A percentile compares a stretch with the other conserved stretches of the same genome.
Conservation (phyloP, 2,329 filamentous ascomycete genomes). For the Ambrosiella cleistominuta region DNA sequence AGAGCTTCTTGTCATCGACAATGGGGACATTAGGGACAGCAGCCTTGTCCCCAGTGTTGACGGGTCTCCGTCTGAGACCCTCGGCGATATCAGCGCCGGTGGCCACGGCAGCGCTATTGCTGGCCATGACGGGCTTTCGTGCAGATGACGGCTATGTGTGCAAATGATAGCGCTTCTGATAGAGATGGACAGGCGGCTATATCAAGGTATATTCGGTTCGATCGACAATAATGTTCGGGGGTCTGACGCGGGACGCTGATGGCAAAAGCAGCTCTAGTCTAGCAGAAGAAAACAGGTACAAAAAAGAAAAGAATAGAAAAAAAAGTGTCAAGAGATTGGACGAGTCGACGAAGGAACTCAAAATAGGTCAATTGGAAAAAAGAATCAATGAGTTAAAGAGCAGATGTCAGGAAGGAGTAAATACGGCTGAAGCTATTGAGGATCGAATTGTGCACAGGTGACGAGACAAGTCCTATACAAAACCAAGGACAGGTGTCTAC, state of each 20-base stretch:
- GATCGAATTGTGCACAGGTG: constrained; percentile 6
- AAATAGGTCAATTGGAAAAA: constrained; percentile 1
- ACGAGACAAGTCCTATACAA: constrained; percentile 5
- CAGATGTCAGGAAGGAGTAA: constrained; percentile 2
- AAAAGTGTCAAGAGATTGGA: constrained; percentile 13
- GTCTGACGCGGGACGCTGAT: background rate
- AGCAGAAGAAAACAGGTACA: constrained; percentile 7
- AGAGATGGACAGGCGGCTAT: background rate
- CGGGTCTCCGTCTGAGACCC: constrained; percentile 37
- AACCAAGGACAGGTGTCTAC: constrained; percentile 14
- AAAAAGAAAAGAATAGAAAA: constrained; percentile 8
- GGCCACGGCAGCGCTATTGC: constrained; percentile 36
- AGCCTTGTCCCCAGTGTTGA: constrained; percentile 15
- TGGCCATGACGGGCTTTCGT: constrained; percentile 28
- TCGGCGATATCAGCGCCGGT: constrained; percentile 43
- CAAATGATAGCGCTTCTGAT: constrained; percentile 6
- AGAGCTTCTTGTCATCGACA: constrained; percentile 37
- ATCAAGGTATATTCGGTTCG: background rate
- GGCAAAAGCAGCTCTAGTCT: background rate
- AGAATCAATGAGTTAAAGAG: background rate
- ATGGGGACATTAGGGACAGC: constrained; percentile 17
- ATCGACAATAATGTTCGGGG: constrained; percentile 1
- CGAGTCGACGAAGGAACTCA: constrained; percentile 13
- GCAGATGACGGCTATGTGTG: background rate
- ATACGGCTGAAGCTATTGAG: constrained; percentile 9